Evolutionary conservation across 352 stramenopile species (phyloP).

Genomic region (Phytophthora pluvialis): DNA sequence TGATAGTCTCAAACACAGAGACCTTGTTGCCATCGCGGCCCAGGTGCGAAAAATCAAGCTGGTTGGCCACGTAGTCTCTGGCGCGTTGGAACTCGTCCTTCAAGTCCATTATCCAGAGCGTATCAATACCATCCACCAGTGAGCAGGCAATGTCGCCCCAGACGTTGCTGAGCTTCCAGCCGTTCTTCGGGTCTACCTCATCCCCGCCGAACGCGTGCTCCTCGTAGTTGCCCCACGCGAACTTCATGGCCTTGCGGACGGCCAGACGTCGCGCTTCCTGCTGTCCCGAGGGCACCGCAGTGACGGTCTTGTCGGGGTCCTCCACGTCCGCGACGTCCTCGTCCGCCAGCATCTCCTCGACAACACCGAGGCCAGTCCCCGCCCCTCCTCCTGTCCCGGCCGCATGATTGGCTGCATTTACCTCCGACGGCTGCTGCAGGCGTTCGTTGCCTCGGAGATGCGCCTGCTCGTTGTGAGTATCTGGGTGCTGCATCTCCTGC

Average conservation of each 20-base stretch:
- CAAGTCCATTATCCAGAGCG: constrained; percentile 97
- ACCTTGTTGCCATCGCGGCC: constrained; percentile 69
- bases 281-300: constrained; percentile 27
- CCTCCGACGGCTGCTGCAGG: background rate
- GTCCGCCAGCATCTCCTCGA: constrained; percentile 97
- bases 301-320: constrained; percentile 28
- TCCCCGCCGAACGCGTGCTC: constrained; percentile 95
- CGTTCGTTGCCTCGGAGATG: constrained; percentile 22
- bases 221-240: constrained; percentile 92
- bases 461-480: constrained; percentile 6
- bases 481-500: constrained; percentile 14
- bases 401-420: constrained; percentile 1
- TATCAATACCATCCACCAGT: constrained; percentile 96
- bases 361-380: constrained; percentile 1
- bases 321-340: constrained; percentile 95
- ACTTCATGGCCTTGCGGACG: constrained; percentile 73
- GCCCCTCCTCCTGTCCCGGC: constrained; percentile 7
- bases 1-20: constrained; percentile 99
- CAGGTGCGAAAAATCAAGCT: constrained; percentile 85
- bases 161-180: constrained; percentile 68
- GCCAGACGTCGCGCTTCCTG: constrained; percentile 54
- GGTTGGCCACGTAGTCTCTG: constrained; percentile 83
- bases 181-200: constrained; percentile 91
- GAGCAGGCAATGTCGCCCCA: constrained; percentile 93
- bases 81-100: constrained; percentile 93